Base-by-base conservation (phyloP, 148 eudicot species). In the Vaccinium vitisidaea region DNA sequence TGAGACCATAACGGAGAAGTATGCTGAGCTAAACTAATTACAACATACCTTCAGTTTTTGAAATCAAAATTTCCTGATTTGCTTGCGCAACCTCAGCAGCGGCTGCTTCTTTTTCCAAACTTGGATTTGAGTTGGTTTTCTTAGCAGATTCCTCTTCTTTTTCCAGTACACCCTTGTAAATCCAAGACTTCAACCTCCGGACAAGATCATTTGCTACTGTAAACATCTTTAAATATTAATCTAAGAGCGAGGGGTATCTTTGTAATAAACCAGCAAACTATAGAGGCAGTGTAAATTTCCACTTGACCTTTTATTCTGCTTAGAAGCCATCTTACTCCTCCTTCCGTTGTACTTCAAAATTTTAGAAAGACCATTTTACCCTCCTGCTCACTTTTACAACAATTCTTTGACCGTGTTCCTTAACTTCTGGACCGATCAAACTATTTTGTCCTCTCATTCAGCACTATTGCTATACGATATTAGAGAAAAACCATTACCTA, bases 141-240 rank as follows among this genome's bases (percentile, higher is more conserved):
- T 86, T 82, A 6, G 67, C 75, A 70, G 80, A 48, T 36, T 83
- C 88, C 32, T 89, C 87, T 78, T 93, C 95, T 74, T 91, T 93
- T 83, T 91, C 93, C 46, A 84, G 83, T 82, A 88, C 94, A 81
- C 94, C 92, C 88, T 91, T 89, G 61, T 96, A 93, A 69, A 96
- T 89, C 98, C 98, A 96, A 85, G 98, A 90, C 93, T 93, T 96
- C 71, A 96, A 86, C 89, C 92, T 86, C 23, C 96, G 98, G 82
- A 94, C 75, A 83, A 96, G 59, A 75, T 71, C 61, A 83, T 53
- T 30, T 52, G 55, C 70, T 52, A 83, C 23, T 56, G 48, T 27
- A 63, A 76, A 48, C 50, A 69, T 25, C 54, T 75, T 80, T 32
- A 32, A 32, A 32, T 1, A 32, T 32, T 32, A 32, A 1, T 32